phyloP scores from a whole-genome alignment of 345 rosid species.

The Conringia planisiliqua region DNA sequence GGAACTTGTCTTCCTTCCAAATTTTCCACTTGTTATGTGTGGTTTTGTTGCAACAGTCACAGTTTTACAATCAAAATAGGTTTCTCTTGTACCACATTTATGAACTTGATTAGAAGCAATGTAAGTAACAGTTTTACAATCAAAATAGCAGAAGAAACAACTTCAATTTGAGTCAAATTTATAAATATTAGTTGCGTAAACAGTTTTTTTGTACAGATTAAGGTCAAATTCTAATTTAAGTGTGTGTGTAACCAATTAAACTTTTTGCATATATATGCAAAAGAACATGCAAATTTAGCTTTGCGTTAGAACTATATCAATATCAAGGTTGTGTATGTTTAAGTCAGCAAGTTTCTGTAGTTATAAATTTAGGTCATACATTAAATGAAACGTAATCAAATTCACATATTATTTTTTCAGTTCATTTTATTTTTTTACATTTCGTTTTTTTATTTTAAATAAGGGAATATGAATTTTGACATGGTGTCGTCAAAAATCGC shows the following conservation, averaged over 20 bases:
- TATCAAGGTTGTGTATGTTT: not conserved
- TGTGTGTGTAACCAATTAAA: no score
- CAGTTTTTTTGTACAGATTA: not conserved
- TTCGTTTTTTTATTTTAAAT: not conserved
- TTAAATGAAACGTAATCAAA: not conserved
- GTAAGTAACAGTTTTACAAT: not conserved
- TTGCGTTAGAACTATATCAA: not conserved
- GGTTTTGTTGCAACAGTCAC: no score
- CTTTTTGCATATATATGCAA: no score
- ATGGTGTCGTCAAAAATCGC: not conserved
- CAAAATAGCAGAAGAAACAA: not conserved
- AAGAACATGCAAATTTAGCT: not conserved
- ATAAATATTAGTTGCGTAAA: not conserved
- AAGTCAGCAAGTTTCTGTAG: not conserved
- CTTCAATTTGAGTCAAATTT: not conserved
- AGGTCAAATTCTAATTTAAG: not conserved
- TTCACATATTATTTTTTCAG: not conserved
- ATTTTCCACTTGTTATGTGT: no score
- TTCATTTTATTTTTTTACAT: not conserved
- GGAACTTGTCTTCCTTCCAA: no score
- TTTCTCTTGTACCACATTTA: not conserved
- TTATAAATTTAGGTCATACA: not conserved
- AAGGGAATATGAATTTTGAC: not conserved
- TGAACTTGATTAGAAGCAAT: no score
- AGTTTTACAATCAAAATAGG: not conserved